These are phyloP conservation scores for Penicillium freii DNA, from an alignment of 2,329 filamentous ascomycete species.

Conservation along the genomic window DNA sequence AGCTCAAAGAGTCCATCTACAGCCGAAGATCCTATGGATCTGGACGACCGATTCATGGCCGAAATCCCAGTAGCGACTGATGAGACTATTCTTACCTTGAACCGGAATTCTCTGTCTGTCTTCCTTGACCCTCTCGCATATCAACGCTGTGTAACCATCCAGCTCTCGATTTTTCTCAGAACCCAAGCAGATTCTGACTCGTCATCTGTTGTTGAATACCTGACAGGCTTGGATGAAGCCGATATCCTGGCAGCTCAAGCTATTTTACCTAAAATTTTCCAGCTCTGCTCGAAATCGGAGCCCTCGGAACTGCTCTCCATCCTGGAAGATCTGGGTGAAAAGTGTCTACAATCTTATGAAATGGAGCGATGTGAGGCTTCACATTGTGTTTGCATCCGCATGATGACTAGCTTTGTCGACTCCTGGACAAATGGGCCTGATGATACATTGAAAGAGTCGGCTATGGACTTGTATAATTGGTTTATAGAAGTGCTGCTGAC, in stretches of 20 bases:
- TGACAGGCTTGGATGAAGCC: conserved; percentile 36
- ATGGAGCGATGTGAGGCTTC: conserved; percentile 74
- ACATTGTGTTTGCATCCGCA: conserved; percentile 63
- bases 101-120: conserved; percentile 33
- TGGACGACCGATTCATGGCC: conserved; percentile 40
- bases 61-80: conserved; percentile 24
- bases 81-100: conserved; percentile 27
- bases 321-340: conserved; percentile 49
- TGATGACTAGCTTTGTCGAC: conserved; percentile 62
- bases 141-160: conserved; percentile 37
- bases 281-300: conserved; percentile 28
- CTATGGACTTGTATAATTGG: conserved; percentile 75
- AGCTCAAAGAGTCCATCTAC: conserved; percentile 17
- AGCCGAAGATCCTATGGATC: conserved; percentile 42
- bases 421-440: conserved; percentile 61
- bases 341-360: conserved; percentile 53
- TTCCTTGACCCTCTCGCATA: conserved; percentile 37
- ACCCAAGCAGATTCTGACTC: conserved; percentile 7
- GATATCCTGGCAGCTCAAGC: conserved; percentile 40
- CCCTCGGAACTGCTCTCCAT: conserved; percentile 44
- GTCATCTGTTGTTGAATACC: conserved; percentile 33
- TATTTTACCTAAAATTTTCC: conserved; percentile 34
- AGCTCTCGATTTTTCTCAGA: conserved; percentile 33
- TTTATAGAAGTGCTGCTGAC: conserved; percentile 67
- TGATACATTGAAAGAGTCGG: conserved; percentile 62